Conservation (phyloP, 768 basidiomycete species). For the Leucosporidium creatinivorum region DNA sequence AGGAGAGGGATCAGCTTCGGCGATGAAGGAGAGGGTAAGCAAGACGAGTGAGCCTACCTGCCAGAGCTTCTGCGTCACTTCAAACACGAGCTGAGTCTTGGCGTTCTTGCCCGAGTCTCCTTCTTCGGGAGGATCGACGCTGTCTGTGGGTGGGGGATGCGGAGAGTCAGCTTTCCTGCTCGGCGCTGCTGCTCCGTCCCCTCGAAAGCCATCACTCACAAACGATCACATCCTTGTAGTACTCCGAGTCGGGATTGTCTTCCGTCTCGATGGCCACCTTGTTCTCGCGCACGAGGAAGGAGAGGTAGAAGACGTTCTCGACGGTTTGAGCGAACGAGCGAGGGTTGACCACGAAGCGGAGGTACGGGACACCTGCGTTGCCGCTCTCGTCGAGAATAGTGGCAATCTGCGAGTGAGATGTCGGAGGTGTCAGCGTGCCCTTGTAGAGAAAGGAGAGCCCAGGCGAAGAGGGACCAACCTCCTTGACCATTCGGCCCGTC, state of each 20-base stretch:
- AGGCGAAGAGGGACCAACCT: conserved; percentile 45
- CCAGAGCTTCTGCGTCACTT: conserved; percentile 88
- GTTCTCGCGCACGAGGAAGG: conserved; percentile 55
- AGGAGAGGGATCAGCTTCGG: background rate
- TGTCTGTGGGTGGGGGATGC: background rate
- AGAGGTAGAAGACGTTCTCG: conserved; percentile 92
- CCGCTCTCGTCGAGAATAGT: conserved; percentile 49
- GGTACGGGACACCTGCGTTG: conserved; percentile 61
- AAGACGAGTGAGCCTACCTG: conserved; percentile 52
- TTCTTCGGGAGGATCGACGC: conserved; percentile 46
- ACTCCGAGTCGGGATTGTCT: conserved; percentile 35
- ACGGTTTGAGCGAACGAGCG: conserved; percentile 85
- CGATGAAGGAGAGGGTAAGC: background rate
- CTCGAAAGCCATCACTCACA: conserved; percentile 14
- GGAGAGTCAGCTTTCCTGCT: background rate
- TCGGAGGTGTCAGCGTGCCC: background rate
- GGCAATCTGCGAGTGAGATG: conserved; percentile 51
- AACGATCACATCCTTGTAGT: conserved; percentile 17
- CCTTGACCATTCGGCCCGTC: conserved; percentile 74
- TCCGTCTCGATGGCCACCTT: conserved; percentile 43
- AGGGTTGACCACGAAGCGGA: conserved; percentile 82
- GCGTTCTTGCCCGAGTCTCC: conserved; percentile 58
- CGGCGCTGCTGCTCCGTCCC: background rate
- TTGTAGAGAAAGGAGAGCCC: background rate
- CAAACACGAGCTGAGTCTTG: conserved; percentile 80